Percentiles rank a stretch among this genome's conserved stretches.
These are phyloP conservation scores for Dioszegia hungarica DNA, from an alignment of 768 basidiomycete species.

Conservation along the genomic window DNA sequence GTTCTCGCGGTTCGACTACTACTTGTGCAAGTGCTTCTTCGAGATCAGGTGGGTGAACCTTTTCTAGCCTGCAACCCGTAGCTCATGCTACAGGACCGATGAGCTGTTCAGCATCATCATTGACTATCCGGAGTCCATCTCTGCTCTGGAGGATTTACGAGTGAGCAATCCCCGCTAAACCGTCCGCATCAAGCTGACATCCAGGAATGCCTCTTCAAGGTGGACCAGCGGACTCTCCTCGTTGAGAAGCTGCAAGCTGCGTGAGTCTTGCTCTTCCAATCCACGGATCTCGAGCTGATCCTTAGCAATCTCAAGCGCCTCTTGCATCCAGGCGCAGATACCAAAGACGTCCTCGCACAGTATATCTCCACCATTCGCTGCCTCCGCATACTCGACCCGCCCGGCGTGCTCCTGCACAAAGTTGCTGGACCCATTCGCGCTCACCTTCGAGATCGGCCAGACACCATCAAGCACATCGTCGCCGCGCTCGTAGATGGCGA, in stretches of 20 bases:
- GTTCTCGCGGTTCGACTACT: conserved; percentile 79
- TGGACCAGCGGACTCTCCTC: conserved; percentile 58
- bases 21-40: conserved; percentile 84
- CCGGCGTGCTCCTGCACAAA: conserved; percentile 84
- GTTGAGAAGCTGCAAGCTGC: conserved; percentile 72
- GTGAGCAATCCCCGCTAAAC: conserved; percentile 51
- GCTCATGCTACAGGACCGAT: conserved; percentile 49
- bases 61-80: conserved; percentile 2
- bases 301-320: conserved; percentile 75
- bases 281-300: conserved; percentile 10
- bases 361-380: conserved; percentile 92
- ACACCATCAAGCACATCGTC: conserved; percentile 92
- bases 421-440: conserved; percentile 87
- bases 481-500: conserved; percentile 80
- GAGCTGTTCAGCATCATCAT: conserved; percentile 97
- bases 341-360: conserved; percentile 78
- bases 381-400: conserved; percentile 83
- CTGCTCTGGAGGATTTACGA: conserved; percentile 79
- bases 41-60: conserved; percentile 63
- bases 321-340: conserved; percentile 92
- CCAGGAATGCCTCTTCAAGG: conserved; percentile 48
- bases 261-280: conserved; percentile 53
- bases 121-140: conserved; percentile 80
- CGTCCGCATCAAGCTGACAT: not conserved
- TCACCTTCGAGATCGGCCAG: conserved; percentile 74